A percentile compares a stretch with the other conserved stretches of the same genome.
Conservation (phyloP, 176 grass and related monocot genomes). For the Zea luxurians region DNA sequence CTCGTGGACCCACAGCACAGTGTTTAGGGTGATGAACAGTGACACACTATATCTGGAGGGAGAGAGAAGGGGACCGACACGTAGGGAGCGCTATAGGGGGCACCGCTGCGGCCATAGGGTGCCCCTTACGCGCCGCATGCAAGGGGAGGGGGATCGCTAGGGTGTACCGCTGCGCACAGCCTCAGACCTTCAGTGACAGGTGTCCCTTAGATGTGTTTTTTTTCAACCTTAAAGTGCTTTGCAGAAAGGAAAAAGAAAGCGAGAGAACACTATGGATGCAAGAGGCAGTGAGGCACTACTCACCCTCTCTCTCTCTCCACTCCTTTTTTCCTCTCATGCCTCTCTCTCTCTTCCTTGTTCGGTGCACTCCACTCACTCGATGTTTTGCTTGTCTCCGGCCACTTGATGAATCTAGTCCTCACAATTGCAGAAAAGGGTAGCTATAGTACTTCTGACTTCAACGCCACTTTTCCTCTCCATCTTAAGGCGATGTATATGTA, state of each 20-base stretch:
- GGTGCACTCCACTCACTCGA: slow-evolving; percentile 49
- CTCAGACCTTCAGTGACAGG: slow-evolving; percentile 4
- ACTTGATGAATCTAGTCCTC: slow-evolving; percentile 19
- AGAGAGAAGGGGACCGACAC: too few relatives aligned
- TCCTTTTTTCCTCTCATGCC: too few relatives aligned
- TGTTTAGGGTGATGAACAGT: too few relatives aligned
- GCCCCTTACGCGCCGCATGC: too few relatives aligned
- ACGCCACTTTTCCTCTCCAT: neutral
- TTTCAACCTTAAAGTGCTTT: slow-evolving; percentile 44
- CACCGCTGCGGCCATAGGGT: too few relatives aligned
- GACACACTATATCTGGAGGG: too few relatives aligned
- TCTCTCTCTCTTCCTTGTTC: neutral
- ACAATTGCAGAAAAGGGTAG: too few relatives aligned
- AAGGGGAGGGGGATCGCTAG: too few relatives aligned
- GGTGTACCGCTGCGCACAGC: too few relatives aligned
- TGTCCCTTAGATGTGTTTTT: slow-evolving; percentile 19
- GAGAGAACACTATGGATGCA: slow-evolving; percentile 14
- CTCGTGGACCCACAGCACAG: too few relatives aligned
- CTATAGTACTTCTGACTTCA: neutral
- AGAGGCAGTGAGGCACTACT: slow-evolving; percentile 46
- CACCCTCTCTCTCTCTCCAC: neutral
- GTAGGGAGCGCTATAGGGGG: too few relatives aligned
- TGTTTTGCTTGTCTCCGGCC: neutral
- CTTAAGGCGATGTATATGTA: too few relatives aligned
- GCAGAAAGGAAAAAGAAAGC: neutral